A percentile compares a stretch with the other conserved stretches of the same genome.
Conservation (phyloP, 306 rosid genomes). For the Sesbania bispinosa region DNA sequence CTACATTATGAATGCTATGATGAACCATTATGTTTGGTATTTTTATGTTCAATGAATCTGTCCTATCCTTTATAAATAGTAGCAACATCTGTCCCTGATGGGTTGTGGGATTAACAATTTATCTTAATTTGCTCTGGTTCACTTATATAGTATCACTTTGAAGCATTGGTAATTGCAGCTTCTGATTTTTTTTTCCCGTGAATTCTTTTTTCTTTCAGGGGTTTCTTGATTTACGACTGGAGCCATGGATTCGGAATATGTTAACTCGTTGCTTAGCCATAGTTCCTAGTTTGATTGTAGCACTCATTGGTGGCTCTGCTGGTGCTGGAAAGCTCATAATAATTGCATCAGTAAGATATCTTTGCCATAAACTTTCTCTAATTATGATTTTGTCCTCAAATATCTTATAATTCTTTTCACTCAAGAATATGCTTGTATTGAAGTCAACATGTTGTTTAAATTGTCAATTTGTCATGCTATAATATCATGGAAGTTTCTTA, state of each 20-base stretch:
- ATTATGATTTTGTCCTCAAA: neutral
- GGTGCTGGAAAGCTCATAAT: conserved; percentile 95
- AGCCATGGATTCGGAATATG: conserved; percentile 82
- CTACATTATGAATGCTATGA: neutral
- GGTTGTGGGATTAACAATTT: neutral
- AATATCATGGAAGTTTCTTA: neutral
- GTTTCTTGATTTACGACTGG: conserved; percentile 76
- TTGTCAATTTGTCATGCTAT: neutral
- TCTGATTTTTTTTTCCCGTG: neutral
- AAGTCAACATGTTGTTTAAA: conserved; percentile 13
- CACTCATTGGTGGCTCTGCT: conserved; percentile 83
- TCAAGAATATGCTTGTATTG: neutral
- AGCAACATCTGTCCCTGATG: neutral
- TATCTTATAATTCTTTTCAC: neutral
- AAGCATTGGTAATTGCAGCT: neutral
- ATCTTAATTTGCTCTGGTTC: neutral
- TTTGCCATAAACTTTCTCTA: conserved; percentile 9
- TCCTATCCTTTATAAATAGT: conserved; percentile 1
- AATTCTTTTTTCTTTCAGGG: conserved; percentile 49
- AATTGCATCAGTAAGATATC: conserved; percentile 76
- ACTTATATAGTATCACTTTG: neutral
- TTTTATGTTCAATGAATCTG: neutral
- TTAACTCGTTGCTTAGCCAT: conserved; percentile 88
- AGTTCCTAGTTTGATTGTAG: conserved; percentile 89
- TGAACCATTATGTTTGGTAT: neutral